phyloP scores from a whole-genome alignment of 805 yeast species.

The Yarrowia keelungensis region DNA sequence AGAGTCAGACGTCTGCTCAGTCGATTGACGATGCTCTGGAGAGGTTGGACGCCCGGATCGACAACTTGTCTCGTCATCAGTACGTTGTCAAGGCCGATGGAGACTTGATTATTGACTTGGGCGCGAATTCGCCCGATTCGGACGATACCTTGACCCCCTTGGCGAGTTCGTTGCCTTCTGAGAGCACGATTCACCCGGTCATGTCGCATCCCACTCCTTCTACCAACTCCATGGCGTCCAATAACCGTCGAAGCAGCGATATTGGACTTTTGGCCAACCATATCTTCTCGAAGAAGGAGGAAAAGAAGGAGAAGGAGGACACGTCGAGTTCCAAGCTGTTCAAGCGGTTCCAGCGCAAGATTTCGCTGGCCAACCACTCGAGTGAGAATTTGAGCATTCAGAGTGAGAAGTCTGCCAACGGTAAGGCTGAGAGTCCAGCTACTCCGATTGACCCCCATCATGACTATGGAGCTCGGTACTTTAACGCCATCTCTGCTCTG shows the following conservation, averaged over 20 bases:
- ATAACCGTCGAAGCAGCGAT: conserved; percentile 17
- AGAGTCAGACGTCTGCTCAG: background rate
- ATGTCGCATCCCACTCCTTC: conserved; percentile 13
- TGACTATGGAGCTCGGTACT: conserved; percentile 32
- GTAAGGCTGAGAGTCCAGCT: background rate
- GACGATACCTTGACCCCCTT: conserved; percentile 27
- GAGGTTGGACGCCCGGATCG: conserved; percentile 8
- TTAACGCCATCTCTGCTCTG: conserved; percentile 34
- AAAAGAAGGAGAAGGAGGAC: conserved; percentile 34
- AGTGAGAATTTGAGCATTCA: background rate
- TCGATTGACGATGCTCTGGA: conserved; percentile 32
- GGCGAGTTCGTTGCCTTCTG: conserved; percentile 1
- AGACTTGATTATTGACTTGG: conserved; percentile 24
- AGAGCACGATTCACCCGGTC: conserved; percentile 5
- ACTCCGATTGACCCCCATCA: conserved; percentile 12
- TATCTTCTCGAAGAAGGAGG: conserved; percentile 28
- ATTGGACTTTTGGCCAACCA: conserved; percentile 28
- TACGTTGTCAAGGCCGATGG: conserved; percentile 18
- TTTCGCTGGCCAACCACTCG: conserved; percentile 18
- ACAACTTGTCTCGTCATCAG: conserved; percentile 24
- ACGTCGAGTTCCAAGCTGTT: conserved; percentile 30
- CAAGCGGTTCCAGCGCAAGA: conserved; percentile 38
- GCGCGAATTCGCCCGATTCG: conserved; percentile 13
- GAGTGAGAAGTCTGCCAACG: background rate
- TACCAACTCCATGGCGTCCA: conserved; percentile 6